Evolutionary conservation across 345 rosid species (phyloP), one percentile per base, ranked within the genome.

Genomic region (Salix brachista): DNA sequence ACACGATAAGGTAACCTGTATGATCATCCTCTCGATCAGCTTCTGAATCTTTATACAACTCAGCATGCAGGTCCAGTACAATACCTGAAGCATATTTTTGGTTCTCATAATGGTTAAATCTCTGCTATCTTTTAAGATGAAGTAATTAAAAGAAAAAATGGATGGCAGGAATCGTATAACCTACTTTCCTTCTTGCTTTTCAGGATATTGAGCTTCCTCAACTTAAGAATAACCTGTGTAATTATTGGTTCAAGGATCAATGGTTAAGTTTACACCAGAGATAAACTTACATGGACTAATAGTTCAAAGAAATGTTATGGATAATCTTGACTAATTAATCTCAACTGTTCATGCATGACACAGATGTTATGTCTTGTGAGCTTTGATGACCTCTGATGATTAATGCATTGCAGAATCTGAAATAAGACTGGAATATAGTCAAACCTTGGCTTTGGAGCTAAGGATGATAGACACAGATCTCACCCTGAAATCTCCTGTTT

Each of bases 181-280:
- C 1, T 87, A 93, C 99, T 81, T 86, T 90, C 86, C 78, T 82
- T 89, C 79, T 87, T 91, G 84, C 89, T 89, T 87, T 90, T 89
- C 72, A 90, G 79, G 74, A 95, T 76, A 83, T 84, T 90, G 73
- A 83, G 93, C 85, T 88, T 91, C 88, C 83, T 86, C 66, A 82
- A 74, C 83, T 83, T 86, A 32, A 96, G 89, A 75, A 91, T 80
- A 81, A 91, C 93, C 97, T 94, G 89, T 50, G 73, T 70, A 75
- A 66, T 78, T 68, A 18, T 36, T 36, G 37, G 9, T 46, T 5
- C 34, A 46, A 69, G 10, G 37, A 67, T 37, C 52, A 37, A 34
- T 67, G 48, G 46, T 32, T 28, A 37, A 9, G 16, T 18, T 34
- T 19, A 26, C 52, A 46, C 5, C 52, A 0, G 52, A 46, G 50